These are phyloP conservation scores for Trichophyton schoenleinii DNA, from an alignment of 2,329 filamentous ascomycete species.

Conservation along the genomic window DNA sequence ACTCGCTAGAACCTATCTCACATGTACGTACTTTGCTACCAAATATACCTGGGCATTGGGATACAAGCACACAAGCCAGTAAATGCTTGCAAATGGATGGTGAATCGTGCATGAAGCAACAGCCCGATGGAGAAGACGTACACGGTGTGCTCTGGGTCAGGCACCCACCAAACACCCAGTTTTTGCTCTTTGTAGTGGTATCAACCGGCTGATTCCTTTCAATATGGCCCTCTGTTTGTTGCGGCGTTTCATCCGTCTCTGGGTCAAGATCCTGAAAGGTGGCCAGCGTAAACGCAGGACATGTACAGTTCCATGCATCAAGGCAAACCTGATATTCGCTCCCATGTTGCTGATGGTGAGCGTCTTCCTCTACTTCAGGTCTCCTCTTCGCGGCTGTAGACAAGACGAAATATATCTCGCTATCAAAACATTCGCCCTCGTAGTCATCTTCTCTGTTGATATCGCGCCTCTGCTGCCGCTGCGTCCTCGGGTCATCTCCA, in stretches of 20 bases:
- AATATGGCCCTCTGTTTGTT: background rate
- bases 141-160: background rate
- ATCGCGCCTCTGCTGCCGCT: background rate
- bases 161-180: conserved; percentile 5
- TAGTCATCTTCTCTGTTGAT: conserved; percentile 3
- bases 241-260: background rate
- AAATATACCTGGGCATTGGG: conserved; percentile 50
- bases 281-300: conserved; percentile 67
- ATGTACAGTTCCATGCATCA: conserved; percentile 74
- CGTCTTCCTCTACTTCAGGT: background rate
- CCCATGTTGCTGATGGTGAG: conserved; percentile 11
- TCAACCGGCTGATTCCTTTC: background rate
- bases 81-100: conserved; percentile 67
- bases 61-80: conserved; percentile 65
- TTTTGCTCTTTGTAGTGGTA: background rate
- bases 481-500: background rate
- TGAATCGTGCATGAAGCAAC: conserved; percentile 1
- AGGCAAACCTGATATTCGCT: conserved; percentile 57
- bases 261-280: conserved; percentile 38
- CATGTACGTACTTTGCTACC: conserved; percentile 44
- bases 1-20: conserved; percentile 25
- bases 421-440: background rate
- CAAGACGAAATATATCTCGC: conserved; percentile 48
- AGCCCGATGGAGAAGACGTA: background rate
- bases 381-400: conserved; percentile 35